Base-by-base conservation (phyloP, 345 rosid species). In the Syzygium grande region DNA sequence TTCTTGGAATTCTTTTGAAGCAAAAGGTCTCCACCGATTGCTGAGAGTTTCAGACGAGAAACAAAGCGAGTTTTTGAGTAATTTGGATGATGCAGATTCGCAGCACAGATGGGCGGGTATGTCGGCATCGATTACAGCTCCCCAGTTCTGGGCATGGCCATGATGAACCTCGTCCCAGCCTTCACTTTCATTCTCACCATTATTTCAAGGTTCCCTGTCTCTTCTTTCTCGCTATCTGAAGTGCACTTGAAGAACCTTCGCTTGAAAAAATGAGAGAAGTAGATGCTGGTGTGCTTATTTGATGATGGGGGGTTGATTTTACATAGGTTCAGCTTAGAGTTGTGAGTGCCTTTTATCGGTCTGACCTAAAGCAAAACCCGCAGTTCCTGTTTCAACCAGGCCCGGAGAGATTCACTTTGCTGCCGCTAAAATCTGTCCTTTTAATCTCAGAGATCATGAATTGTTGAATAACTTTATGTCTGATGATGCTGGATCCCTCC, bases 91-190 rank as follows among this genome's bases (percentile, higher is more conserved):
- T 61, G 19, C 27, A 87, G 88, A 92, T 93, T 46, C 85, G 38
- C 65, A 8, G 87, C 92, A 9, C 91, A 90, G 83, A 46, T 90
- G 55, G 85, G 87, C 61, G 92, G 91, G 54, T 89, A 92, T 87
- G 89, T 90, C 61, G 95, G 95, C 63, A 91, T 93, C 46, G 85
- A 90, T 73, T 90, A 88, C 85, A 92, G 94, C 91, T 92, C 94
- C 63, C 93, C 95, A 21, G 89, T 93, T 15, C 92, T 93, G 46
- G 92, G 87, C 22, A 86, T 92, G 29, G 95, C 95, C 52, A 89
- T 93, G 93, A 92, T 93, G 54, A 92, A 92, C 89, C 93, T 93
- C 78, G 54, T 89, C 84, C 95, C 94, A 8, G 94, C 92, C 68
- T 87, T 92, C 63, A 92, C 95, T 90, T 93, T 92, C 87, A 84